Evolutionary conservation across 805 yeast genomes (phyloP), one percentile per base, ranked within the genome.

Genomic region (Candida fluviatilis): DNA sequence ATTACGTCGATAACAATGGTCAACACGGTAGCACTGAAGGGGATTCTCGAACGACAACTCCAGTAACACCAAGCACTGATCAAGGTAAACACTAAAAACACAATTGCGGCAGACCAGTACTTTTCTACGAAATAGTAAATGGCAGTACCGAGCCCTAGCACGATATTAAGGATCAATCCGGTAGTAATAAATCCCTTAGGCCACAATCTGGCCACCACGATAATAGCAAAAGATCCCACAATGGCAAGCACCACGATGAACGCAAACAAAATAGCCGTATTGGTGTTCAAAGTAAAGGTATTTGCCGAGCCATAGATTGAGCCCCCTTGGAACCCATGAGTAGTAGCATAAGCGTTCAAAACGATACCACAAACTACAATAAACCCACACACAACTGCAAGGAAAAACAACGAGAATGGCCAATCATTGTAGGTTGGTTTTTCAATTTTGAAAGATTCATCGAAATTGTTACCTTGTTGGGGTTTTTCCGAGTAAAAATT

Each of bases 91-190:
- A 82, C 71, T 45, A 84, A 62, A 47, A 82, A 83, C 26, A 82
- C 88, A 43, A 85, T 68, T 2, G 88, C 96, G 0, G 95, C 91
- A 4, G 91, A 80, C 68, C 82, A 87, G 59, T 85, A 84, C 23
- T 70, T 66, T 47, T 74, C 69, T 1, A 72, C 80, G 50, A 89
- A 71, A 53, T 84, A 85, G 60, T 77, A 82, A 48, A 89, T 80
- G 4, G 88, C 77, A 4, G 95, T 80, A 13, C 84, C 95, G 18
- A 87, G 50, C 3, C 91, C 87, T 40, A 85, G 58, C 1, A 79
- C 49, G 10, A 86, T 69, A 52, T 86, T 86, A 34, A 81, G 61
- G 23, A 84, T 66, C 46, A 88, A 73, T 2, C 95, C 85, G 18
- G 78, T 59, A 38, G 74, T 72, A 48, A 88, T 84, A 58, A 88